phyloP scores from a whole-genome alignment of 306 rosid species.

The Dalbergia cochinchinensis region DNA sequence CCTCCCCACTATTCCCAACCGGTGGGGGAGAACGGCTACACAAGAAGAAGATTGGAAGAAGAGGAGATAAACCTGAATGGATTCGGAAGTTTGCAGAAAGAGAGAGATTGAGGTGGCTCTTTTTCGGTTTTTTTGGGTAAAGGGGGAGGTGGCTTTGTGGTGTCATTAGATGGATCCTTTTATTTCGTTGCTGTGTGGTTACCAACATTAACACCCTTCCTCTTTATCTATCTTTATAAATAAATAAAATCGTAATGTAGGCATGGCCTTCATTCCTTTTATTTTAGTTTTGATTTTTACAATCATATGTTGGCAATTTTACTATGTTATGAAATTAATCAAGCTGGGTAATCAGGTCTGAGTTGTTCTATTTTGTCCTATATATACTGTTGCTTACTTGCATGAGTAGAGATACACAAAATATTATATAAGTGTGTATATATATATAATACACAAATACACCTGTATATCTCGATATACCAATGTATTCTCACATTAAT shows the following conservation, averaged over 20 bases:
- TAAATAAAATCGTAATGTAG: too few species aligned
- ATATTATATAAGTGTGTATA: too few species aligned
- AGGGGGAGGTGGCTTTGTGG: slow-evolving; percentile 52
- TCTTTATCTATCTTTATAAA: not conserved
- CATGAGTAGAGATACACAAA: not conserved
- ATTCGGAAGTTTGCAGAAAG: not conserved
- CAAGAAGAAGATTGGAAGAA: slow-evolving; percentile 17
- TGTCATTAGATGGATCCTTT: slow-evolving; percentile 54
- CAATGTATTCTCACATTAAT: too few species aligned
- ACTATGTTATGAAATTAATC: not conserved
- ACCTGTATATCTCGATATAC: too few species aligned
- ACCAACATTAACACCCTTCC: not conserved
- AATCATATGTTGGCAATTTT: slow-evolving; percentile 12
- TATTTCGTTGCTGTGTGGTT: slow-evolving; percentile 47
- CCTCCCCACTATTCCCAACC: slow-evolving; percentile 66
- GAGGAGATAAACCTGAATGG: not conserved
- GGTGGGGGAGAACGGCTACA: slow-evolving; percentile 51
- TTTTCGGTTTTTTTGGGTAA: not conserved
- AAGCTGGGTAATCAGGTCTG: not conserved
- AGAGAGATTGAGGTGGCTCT: not conserved
- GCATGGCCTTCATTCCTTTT: too few species aligned
- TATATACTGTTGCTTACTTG: not conserved
- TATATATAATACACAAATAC: too few species aligned
- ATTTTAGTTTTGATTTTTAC: not conserved
- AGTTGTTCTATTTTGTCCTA: not conserved